phyloP scores from a whole-genome alignment of 495 filamentous ascomycete species.

The Hypoxylon intermedium region DNA sequence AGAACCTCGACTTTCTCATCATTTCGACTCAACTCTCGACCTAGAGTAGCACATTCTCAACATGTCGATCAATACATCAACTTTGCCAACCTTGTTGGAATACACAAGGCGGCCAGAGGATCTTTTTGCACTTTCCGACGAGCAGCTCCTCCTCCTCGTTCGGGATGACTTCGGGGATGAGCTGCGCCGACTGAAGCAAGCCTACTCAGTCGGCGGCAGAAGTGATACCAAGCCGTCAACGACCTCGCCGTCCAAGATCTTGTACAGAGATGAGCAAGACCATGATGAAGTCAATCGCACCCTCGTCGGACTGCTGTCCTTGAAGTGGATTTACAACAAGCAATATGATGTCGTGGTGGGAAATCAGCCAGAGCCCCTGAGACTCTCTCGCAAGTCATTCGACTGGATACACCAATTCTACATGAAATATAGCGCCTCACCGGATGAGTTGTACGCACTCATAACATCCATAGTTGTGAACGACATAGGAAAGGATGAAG shows the following conservation, averaged over 20 bases:
- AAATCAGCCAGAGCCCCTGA: constrained; percentile 31
- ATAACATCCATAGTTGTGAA: constrained; percentile 50
- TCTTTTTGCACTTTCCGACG: constrained; percentile 25
- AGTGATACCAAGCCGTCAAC: constrained; percentile 3
- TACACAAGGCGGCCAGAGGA: constrained; percentile 1
- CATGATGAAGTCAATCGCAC: constrained; percentile 51
- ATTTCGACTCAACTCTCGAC: background rate
- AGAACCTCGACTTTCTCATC: background rate
- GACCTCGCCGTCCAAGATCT: constrained; percentile 38
- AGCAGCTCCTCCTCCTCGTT: constrained; percentile 23
- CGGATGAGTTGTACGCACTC: constrained; percentile 42
- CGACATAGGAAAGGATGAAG: constrained; percentile 49
- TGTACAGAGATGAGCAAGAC: constrained; percentile 33
- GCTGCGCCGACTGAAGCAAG: constrained; percentile 30
- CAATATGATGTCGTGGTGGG: constrained; percentile 41
- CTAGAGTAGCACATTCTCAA: background rate
- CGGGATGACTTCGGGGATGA: constrained; percentile 20
- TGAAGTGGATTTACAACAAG: constrained; percentile 46
- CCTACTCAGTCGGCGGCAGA: constrained; percentile 27
- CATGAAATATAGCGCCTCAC: background rate
- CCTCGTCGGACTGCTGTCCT: constrained; percentile 40
- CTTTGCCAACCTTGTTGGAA: background rate
- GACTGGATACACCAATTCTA: constrained; percentile 24
- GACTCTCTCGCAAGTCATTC: constrained; percentile 35
- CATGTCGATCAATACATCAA: constrained; percentile 3